Base-by-base conservation (phyloP, 2,329 filamentous ascomycete genomes). In the Pseudopithomyces maydicus region DNA sequence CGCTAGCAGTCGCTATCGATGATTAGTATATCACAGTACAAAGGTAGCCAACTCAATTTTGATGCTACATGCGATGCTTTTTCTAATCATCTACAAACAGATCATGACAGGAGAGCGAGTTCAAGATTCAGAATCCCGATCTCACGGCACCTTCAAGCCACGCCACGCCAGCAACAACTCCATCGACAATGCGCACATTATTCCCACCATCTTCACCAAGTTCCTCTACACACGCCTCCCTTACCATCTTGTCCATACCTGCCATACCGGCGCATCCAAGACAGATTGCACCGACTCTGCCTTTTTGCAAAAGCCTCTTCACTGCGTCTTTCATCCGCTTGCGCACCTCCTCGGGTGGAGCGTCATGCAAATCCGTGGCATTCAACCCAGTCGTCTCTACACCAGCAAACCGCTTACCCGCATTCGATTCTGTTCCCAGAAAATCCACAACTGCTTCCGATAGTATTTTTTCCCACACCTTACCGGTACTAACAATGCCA, bases 191-290 rank as follows among this genome's bases (percentile, higher is more conserved):
- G 67, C 84, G 84, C 3, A 96, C 79, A 33, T 79, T 78, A 53
- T 79, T 76, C 0, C 85, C 89, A 44, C 81, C 80, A 11, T 82
- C 77, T n/a, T 81, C 74, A 1, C 90, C 90, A 54, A 89, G 81
- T 48, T 85, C 81, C 56, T 90, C 86, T 0, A 84, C 68, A 35
- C 90, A 89, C 0, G 89, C 89, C 42, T 84, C 82, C 33, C 88
- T 83, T 38, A 97, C 92, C 56, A 88, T 88, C 39, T 86, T 81
- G 66, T 95, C 90, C 77, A 97, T 83, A 0, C 92, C 93, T 1
- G 89, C 88, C 93, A 97, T 97, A 0, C 92, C 93, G 2, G 91
- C 93, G 73, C 93, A 97, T 0, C 93, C 93, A 80, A 97, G 84
- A 68, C 91, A 90, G 7, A 97, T 85, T 22, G 88, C 90, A 4